phyloP scores from a whole-genome alignment of 768 basidiomycete genomes.

The Termitomyces sp. region DNA sequence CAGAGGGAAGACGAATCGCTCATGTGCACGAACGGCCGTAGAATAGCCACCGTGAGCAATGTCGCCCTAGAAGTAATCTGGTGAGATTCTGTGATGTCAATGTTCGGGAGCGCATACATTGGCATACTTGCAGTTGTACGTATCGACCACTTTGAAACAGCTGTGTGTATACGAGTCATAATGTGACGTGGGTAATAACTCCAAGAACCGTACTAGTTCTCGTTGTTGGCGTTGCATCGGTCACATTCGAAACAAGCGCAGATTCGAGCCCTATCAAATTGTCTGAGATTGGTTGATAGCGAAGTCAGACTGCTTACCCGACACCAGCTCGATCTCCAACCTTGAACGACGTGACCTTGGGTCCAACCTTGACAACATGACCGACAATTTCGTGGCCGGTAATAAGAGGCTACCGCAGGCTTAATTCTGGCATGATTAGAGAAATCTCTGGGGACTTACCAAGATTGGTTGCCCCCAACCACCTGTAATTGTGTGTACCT shows the following conservation, averaged over 20 bases:
- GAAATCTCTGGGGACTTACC: constrained; percentile 8
- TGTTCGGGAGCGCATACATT: constrained; percentile 18
- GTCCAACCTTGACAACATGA: constrained; percentile 47
- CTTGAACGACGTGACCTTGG: constrained; percentile 51
- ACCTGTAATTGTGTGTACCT: constrained; percentile 37
- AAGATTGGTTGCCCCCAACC: constrained; percentile 32
- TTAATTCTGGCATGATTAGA: neutral
- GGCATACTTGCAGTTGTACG: constrained; percentile 40
- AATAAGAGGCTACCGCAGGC: constrained; percentile 27
- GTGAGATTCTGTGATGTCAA: neutral
- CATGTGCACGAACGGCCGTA: constrained; percentile 39
- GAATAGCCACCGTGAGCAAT: constrained; percentile 47
- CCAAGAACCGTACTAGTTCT: constrained; percentile 40
- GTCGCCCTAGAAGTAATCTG: constrained; percentile 26
- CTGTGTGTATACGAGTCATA: constrained; percentile 4
- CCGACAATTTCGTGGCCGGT: constrained; percentile 58
- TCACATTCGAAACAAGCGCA: constrained; percentile 46
- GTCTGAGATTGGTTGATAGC: neutral
- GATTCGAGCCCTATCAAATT: constrained; percentile 38
- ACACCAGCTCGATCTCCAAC: constrained; percentile 54
- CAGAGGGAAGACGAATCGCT: constrained; percentile 57
- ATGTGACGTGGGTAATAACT: neutral
- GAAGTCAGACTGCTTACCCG: constrained; percentile 16
- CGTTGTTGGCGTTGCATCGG: constrained; percentile 46
- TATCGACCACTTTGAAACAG: constrained; percentile 38